Percentiles rank a stretch among this genome's conserved stretches.
Conservation (phyloP, 768 basidiomycete genomes). For the Amanita exitialis region DNA sequence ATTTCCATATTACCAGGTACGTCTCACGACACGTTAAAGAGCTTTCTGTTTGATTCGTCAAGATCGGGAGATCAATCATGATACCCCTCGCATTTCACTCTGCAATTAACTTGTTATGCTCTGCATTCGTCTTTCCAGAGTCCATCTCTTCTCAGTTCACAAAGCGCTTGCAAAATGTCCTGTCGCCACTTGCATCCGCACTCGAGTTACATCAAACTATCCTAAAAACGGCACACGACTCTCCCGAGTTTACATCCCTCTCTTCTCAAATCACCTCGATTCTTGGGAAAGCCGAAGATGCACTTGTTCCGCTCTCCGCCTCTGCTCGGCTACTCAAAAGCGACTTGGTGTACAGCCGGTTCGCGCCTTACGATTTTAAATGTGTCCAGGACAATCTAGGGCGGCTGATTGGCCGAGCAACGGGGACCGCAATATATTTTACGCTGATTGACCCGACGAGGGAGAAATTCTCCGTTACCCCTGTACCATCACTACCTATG, state of each 20-base stretch:
- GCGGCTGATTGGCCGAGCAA: constrained; percentile 43
- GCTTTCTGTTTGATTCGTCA: not conserved
- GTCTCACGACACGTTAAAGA: constrained; percentile 7
- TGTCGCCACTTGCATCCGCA: constrained; percentile 35
- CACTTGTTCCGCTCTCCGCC: constrained; percentile 41
- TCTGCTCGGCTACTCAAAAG: constrained; percentile 40
- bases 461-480: constrained; percentile 45
- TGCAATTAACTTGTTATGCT: constrained; percentile 39
- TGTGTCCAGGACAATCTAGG: constrained; percentile 39
- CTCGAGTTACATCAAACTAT: constrained; percentile 36
- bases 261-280: constrained; percentile 19
- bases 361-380: constrained; percentile 45
- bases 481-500: constrained; percentile 22
- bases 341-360: constrained; percentile 53
- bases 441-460: constrained; percentile 51
- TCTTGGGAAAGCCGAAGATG: constrained; percentile 33
- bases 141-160: constrained; percentile 55
- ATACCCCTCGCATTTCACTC: constrained; percentile 53
- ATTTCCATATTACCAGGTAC: constrained; percentile 47
- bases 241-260: constrained; percentile 25
- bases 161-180: constrained; percentile 31
- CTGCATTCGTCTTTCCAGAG: constrained; percentile 50
- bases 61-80: constrained; percentile 42
- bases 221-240: constrained; percentile 32
- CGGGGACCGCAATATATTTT: constrained; percentile 57